phyloP scores from a whole-genome alignment of 2,329 filamentous ascomycete genomes.

The Pseudogymnoascus sp. region DNA sequence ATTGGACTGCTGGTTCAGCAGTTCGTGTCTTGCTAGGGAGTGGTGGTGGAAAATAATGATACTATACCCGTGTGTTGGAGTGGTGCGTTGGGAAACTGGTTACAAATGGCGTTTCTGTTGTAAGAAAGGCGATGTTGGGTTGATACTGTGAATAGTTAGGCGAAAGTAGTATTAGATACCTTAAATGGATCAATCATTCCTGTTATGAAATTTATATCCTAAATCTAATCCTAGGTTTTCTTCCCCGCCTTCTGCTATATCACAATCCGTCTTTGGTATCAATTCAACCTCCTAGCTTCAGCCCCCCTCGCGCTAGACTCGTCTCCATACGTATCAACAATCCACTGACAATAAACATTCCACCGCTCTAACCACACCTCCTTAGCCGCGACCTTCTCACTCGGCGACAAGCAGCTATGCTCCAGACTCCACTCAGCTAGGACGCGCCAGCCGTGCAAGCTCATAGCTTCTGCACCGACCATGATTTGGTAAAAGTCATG shows the following conservation, averaged over 20 bases:
- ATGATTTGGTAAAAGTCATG: conserved; percentile 75
- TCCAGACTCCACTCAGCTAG: conserved; percentile 56
- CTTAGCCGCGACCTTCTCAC: conserved; percentile 35
- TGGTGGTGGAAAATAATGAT: not conserved
- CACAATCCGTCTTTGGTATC: not conserved
- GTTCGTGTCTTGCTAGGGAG: not conserved
- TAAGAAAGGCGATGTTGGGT: not conserved
- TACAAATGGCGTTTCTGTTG: not conserved
- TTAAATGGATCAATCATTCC: not conserved
- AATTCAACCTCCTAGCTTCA: not conserved
- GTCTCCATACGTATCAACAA: conserved; percentile 40
- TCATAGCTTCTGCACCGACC: conserved; percentile 60
- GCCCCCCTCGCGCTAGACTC: not conserved
- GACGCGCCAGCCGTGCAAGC: conserved; percentile 64
- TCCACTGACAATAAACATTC: conserved; percentile 49
- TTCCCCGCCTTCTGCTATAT: not conserved
- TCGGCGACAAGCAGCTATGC: conserved; percentile 46
- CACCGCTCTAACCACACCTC: conserved; percentile 48
- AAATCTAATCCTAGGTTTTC: not conserved
- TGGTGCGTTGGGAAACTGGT: not conserved
- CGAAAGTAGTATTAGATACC: not conserved
- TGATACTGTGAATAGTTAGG: not conserved
- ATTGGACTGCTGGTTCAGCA: not conserved
- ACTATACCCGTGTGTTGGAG: not conserved
- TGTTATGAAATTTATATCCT: not conserved